A percentile compares a stretch with the other conserved stretches of the same genome.
Conservation (phyloP, 73 alveolate genomes). For the Paramecium primaurelia region DNA sequence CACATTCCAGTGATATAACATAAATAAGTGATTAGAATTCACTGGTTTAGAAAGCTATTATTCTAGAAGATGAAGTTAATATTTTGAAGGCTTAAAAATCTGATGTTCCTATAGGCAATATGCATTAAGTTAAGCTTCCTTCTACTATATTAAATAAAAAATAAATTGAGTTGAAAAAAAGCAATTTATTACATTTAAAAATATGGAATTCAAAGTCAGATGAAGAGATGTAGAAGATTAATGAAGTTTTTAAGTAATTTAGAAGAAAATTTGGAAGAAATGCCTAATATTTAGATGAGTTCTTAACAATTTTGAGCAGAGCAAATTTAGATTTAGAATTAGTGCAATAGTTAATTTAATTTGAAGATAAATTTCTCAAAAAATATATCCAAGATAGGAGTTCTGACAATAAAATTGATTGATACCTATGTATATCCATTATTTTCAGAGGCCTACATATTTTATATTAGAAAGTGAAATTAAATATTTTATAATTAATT, state of each 20-base stretch:
- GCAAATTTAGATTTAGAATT: conserved; percentile 16
- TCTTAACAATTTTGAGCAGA: neutral
- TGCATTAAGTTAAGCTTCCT: neutral
- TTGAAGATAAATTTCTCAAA: conserved; percentile 12
- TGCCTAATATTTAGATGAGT: neutral
- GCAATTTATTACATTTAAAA: neutral
- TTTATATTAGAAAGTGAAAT: neutral
- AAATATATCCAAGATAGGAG: neutral
- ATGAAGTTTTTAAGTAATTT: neutral
- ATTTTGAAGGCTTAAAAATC: neutral
- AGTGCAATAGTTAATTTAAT: neutral
- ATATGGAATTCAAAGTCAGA: neutral
- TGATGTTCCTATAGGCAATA: neutral
- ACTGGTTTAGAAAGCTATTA: neutral
- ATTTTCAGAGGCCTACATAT: neutral
- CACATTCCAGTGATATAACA: neutral
- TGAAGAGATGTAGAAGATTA: neutral
- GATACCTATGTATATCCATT: neutral
- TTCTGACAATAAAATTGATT: neutral
- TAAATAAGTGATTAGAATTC: conserved; percentile 4
- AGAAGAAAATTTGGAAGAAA: conserved; percentile 29
- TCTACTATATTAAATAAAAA: neutral
- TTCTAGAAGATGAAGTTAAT: neutral
- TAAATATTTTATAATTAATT: neutral
- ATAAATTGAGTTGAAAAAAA: neutral